These are phyloP conservation scores for Gryganskiella cystojenkinii DNA, from an alignment of 192 early-diverging fungal species.

Conservation along the genomic window DNA sequence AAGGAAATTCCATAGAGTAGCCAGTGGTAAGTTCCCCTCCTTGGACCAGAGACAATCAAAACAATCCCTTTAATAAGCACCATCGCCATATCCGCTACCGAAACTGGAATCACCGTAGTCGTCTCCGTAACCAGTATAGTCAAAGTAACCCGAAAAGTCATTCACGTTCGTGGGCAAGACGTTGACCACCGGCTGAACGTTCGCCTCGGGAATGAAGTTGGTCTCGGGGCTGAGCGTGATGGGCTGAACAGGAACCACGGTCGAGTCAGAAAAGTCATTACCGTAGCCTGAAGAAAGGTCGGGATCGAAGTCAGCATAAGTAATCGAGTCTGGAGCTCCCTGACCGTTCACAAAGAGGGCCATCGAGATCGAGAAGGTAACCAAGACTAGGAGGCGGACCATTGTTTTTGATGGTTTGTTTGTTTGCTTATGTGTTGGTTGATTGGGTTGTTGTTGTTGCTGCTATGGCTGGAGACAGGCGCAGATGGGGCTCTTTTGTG, in stretches of 20 bases:
- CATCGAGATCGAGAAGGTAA: background rate
- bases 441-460: too few relatives aligned
- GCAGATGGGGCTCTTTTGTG: too few relatives aligned
- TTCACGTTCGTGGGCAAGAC: slow-evolving; percentile 16
- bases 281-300: background rate
- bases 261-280: background rate
- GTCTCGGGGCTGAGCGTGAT: slow-evolving; percentile 12
- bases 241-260: slow-evolving; percentile 9
- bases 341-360: background rate
- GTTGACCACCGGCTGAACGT: slow-evolving; percentile 17
- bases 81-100: background rate
- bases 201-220: slow-evolving; percentile 12
- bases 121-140: slow-evolving; percentile 1
- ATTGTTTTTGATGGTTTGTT: background rate
- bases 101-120: background rate
- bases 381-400: background rate
- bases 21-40: too few relatives aligned
- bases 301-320: background rate
- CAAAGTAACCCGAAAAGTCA: slow-evolving; percentile 3
- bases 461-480: too few relatives aligned
- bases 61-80: background rate
- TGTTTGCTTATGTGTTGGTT: too few relatives aligned
- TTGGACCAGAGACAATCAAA: background rate
- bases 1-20: too few relatives aligned
- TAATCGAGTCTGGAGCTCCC: background rate